These are phyloP conservation scores for Macrotyloma uniflorum DNA, from an alignment of 306 rosid genomes.

Conservation along the genomic window DNA sequence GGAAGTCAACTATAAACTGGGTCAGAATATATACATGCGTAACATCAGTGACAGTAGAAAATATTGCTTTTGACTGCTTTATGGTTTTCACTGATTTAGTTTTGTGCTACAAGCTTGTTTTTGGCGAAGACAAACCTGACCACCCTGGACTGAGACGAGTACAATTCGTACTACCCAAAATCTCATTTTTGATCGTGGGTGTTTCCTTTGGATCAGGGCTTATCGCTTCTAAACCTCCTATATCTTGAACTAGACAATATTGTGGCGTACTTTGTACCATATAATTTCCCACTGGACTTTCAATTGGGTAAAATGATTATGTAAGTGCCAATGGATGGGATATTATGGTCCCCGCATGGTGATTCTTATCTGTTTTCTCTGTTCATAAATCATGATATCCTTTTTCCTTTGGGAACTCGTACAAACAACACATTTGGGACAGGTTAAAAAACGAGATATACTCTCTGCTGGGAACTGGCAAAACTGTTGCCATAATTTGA, in stretches of 20 bases:
- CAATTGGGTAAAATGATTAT: constrained; percentile 5
- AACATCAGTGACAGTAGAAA: constrained; percentile 30
- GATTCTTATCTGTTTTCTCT: constrained; percentile 13
- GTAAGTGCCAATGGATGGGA: constrained; percentile 19
- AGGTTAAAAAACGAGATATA: background rate
- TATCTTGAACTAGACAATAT: constrained; percentile 17
- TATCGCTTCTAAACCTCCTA: constrained; percentile 13
- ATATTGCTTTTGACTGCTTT: constrained; percentile 56
- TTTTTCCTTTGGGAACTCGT: constrained; percentile 37
- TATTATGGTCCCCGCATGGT: constrained; percentile 31
- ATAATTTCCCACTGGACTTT: background rate
- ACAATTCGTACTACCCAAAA: constrained; percentile 31
- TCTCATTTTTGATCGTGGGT: constrained; percentile 19
- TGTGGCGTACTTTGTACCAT: constrained; percentile 37
- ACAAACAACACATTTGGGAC: constrained; percentile 16
- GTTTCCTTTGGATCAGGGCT: constrained; percentile 25
- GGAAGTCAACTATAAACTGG: constrained; percentile 42
- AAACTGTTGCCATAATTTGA: constrained; percentile 23
- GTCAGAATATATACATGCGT: constrained; percentile 24
- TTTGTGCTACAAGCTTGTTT: constrained; percentile 39
- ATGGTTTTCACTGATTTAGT: constrained; percentile 20
- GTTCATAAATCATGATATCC: constrained; percentile 30
- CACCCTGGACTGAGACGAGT: constrained; percentile 27
- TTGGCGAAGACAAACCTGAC: constrained; percentile 23
- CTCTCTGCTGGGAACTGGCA: background rate